Base-by-base conservation (phyloP, 2,329 filamentous ascomycete species). In the Calycina marina region DNA sequence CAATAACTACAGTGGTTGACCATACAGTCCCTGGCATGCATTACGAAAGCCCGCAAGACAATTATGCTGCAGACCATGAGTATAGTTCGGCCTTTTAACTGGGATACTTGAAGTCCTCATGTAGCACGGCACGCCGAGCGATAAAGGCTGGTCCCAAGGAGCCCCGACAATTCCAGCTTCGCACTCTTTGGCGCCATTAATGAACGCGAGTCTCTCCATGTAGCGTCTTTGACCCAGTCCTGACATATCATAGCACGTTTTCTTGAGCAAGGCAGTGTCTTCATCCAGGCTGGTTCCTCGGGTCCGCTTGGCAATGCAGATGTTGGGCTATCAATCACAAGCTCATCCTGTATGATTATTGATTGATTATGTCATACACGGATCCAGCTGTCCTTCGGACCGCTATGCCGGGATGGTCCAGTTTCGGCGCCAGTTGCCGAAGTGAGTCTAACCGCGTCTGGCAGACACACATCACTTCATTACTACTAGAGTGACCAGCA, bases 31-130 rank as follows among this genome's bases (percentile, higher is more conserved):
- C 27, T 28, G 31, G 40, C 26, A 30, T 36, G 25, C 35, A 41
- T 14, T 37, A 40, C 17, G 15, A 37, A 35, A 29, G 11, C 24
- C 20, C 20, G 13, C 26, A 12, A 28, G 35, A 40, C 16, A 17
- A 37, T 22, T 36, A 16, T 35, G 32, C 36, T n/a, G n/a, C n/a
- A n/a, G n/a, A n/a, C n/a, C n/a, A n/a, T n/a, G n/a, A n/a, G n/a
- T n/a, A n/a, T 34, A 33, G 6, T 40, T 24, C 14, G 33, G 27
- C 10, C 39, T 41, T 33, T 22, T 41, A 4, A 18, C 14, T 28
- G 13, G 18, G 29, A 41, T 41, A 39, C 30, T 41, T 10, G 39
- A 37, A 39, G 27, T 39, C 10, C 36, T 41, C 25, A 41, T 41
- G 31, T 36, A 17, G 9, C 14, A 39, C 11, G 16, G 32, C 28